Percentiles rank a stretch among this genome's conserved stretches.
Evolutionary conservation across 1,284 basidiomycete species (phyloP).

Genomic region (Rhodotorula sp.): DNA sequence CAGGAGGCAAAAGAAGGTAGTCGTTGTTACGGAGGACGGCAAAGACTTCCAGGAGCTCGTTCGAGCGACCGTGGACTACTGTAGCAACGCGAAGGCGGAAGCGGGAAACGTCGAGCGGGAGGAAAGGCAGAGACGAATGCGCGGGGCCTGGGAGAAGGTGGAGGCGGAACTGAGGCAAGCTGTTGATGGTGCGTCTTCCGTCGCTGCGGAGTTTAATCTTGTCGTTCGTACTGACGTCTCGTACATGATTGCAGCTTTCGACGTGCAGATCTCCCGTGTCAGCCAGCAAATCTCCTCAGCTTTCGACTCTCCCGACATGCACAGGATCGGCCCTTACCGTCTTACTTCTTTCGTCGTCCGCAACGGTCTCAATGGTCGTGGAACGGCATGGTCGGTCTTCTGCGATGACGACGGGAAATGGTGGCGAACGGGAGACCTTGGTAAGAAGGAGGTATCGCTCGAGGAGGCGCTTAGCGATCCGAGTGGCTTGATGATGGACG

Average conservation of each 20-base stretch:
- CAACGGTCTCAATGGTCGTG: constrained; percentile 35
- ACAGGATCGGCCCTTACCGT: constrained; percentile 22
- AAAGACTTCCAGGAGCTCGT: constrained; percentile 5
- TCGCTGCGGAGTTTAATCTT: too few species aligned
- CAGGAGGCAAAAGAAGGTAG: neutral
- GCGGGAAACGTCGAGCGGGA: neutral
- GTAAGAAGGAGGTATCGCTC: constrained; percentile 24
- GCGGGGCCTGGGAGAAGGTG: constrained; percentile 11
- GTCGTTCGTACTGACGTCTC: too few species aligned
- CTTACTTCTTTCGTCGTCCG: constrained; percentile 28
- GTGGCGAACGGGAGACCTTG: constrained; percentile 24
- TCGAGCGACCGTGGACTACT: constrained; percentile 3
- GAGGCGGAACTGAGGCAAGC: constrained; percentile 1
- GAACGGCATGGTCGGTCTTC: constrained; percentile 22
- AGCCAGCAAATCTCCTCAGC: neutral
- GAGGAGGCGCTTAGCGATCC: constrained; percentile 22
- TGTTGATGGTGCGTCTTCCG: constrained; percentile 8
- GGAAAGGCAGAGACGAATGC: constrained; percentile 18
- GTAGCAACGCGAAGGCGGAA: neutral
- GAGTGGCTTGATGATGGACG: constrained; percentile 23
- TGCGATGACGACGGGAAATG: constrained; percentile 24
- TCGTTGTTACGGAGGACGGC: constrained; percentile 9
- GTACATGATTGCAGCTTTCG: constrained; percentile 10
- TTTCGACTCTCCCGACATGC: constrained; percentile 5
- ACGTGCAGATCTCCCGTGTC: neutral